Evolutionary conservation across 805 yeast genomes (phyloP).

Genomic region (Kregervanrija delftensis): DNA sequence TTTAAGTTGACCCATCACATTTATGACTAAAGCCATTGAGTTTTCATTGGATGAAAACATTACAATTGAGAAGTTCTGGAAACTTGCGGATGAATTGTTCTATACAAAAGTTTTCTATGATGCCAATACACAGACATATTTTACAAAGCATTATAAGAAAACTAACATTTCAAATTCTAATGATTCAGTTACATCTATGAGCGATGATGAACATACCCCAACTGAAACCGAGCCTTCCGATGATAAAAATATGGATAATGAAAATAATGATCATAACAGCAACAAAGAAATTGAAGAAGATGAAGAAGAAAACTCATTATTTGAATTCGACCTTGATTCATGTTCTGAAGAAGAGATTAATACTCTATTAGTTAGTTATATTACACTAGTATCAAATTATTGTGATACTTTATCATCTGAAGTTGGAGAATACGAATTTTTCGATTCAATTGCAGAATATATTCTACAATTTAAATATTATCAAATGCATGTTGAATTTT

Average conservation of each 20-base stretch:
- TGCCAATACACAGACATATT: constrained; percentile 17
- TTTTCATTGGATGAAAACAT: constrained; percentile 19
- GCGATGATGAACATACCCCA: constrained; percentile 3
- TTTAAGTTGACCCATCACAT: not conserved
- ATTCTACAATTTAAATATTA: constrained; percentile 25
- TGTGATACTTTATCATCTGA: constrained; percentile 15
- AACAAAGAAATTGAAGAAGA: constrained; percentile 2
- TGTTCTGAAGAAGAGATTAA: constrained; percentile 28
- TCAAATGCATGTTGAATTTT: constrained; percentile 33
- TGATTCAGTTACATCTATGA: not conserved
- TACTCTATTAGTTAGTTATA: constrained; percentile 27
- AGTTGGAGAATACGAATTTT: constrained; percentile 21
- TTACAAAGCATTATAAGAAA: constrained; percentile 12
- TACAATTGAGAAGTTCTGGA: constrained; percentile 27
- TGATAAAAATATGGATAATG: not conserved
- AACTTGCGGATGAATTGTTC: constrained; percentile 23
- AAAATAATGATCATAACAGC: not conserved
- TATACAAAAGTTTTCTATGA: constrained; percentile 23
- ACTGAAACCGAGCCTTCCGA: not conserved
- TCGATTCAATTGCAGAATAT: constrained; percentile 20
- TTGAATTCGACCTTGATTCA: constrained; percentile 1
- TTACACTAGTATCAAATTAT: constrained; percentile 26
- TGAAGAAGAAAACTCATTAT: constrained; percentile 4
- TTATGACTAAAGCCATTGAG: constrained; percentile 4
- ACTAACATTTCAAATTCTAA: no score